Evolutionary conservation across 768 basidiomycete species (phyloP), one percentile per base, ranked within the genome.

Genomic region (Gloeostereum incarnatum): DNA sequence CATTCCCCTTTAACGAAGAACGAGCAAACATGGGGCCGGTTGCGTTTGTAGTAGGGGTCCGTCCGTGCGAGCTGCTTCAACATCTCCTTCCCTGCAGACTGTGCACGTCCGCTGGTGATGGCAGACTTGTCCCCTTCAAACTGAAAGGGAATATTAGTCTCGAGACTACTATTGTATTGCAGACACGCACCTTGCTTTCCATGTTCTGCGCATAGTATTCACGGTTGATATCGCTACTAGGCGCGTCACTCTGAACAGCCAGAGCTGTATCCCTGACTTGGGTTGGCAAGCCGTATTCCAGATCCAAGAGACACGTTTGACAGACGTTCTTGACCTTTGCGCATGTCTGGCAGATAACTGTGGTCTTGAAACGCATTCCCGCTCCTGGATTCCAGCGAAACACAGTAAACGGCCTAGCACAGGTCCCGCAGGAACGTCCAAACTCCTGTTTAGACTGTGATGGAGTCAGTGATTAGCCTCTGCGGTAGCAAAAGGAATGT

Each of bases 371-470:
- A 20, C 94, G 81, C 57, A 81, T 83, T 29, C 92, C 94, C 3
- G 80, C 65, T 31, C 96, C 96, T 2, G 96, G 93, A 53, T 97
- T 94, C 96, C 96, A 99, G 27, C 91, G 84, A 64, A 99, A 99
- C 49, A 97, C 85, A 34, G 89, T 94, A 63, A 93, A 94, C 2
- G 90, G 96, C 17, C 96, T 75, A 2, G 92, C 91, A 55, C 96
- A 99, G 38, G 94, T 94, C 46, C 97, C 97, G 61, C 96, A 99
- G 38, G 91, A 91, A 19, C 85, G 74, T 3, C 92, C 96, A 45
- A 86, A 94, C 54, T 92, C 86, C 73, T 98, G 96, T 62, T 97
- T 98, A 5, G 89, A 90, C 94, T 97, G 44, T 13, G 29, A 27
- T 44, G 6, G 29, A 39, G 23, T 26, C 33, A 21, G 14, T 29